Percentiles rank a stretch among this genome's conserved stretches.
Conservation (phyloP, 2,329 filamentous ascomycete species). For the Fusarium poae region DNA sequence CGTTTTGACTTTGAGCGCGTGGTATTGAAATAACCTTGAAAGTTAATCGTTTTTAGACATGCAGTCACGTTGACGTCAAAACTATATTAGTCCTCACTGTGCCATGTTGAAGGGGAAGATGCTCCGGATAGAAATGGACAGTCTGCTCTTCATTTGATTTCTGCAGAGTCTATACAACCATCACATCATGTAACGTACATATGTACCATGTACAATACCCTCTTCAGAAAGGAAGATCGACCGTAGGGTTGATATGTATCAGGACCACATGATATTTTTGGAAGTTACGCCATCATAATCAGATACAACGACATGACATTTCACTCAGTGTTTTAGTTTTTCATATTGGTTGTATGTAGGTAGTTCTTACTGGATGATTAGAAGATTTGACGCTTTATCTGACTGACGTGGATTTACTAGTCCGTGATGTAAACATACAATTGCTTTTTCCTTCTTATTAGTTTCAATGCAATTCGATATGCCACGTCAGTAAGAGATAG, state of each 20-base stretch:
- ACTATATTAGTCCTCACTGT: neutral
- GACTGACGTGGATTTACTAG: constrained; percentile 7
- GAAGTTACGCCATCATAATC: constrained; percentile 26
- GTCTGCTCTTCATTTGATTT: constrained; percentile 11
- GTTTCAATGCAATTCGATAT: neutral
- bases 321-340: constrained; percentile 2
- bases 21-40: constrained; percentile 16
- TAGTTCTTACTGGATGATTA: neutral
- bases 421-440: neutral
- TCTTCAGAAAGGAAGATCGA: constrained; percentile 9
- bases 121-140: constrained; percentile 10
- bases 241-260: constrained; percentile 32
- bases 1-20: neutral
- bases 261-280: constrained; percentile 29
- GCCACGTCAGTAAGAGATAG: constrained; percentile 6
- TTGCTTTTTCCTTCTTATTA: constrained; percentile 3
- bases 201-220: neutral
- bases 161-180: neutral
- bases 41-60: constrained; percentile 7
- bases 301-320: constrained; percentile 24
- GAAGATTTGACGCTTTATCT: neutral
- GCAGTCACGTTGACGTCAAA: constrained; percentile 46
- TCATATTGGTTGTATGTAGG: neutral
- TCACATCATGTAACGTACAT: neutral
- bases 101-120: neutral